These are phyloP conservation scores for Athelia psychrophila DNA, from an alignment of 1,284 basidiomycete genomes.

Conservation along the genomic window DNA sequence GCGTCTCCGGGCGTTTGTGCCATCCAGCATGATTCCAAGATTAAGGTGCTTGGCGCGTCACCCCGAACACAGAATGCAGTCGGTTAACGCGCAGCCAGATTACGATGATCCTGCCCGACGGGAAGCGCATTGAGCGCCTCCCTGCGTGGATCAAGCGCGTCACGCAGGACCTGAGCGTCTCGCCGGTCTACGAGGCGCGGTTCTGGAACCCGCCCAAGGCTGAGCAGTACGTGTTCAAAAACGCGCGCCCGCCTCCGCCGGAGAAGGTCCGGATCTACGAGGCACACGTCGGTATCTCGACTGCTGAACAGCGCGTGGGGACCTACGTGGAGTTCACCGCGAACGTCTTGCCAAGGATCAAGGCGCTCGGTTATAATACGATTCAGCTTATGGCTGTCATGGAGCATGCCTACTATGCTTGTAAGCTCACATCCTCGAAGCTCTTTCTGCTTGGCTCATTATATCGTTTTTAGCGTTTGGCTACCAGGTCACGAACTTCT, in stretches of 20 bases:
- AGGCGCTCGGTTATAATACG: slow-evolving; percentile 90
- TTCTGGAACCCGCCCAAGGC: slow-evolving; percentile 92
- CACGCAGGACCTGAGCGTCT: slow-evolving; percentile 89
- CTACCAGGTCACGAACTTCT: slow-evolving; percentile 97
- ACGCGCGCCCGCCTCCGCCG: slow-evolving; percentile 69
- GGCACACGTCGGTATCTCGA: slow-evolving; percentile 97
- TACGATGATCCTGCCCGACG: slow-evolving; percentile 78
- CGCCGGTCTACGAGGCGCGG: slow-evolving; percentile 93
- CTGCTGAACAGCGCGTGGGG: slow-evolving; percentile 82
- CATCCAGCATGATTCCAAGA: slow-evolving; percentile 92
- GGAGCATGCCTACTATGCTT: slow-evolving; percentile 99
- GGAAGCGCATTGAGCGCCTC: slow-evolving; percentile 85
- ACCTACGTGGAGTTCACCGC: slow-evolving; percentile 95
- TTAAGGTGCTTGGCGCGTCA: slow-evolving; percentile 60
- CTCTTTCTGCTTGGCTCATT: neutral
- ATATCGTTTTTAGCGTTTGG: slow-evolving; percentile 75
- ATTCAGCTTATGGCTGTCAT: slow-evolving; percentile 98
- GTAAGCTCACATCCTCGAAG: slow-evolving; percentile 39
- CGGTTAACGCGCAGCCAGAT: slow-evolving; percentile 44
- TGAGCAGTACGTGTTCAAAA: slow-evolving; percentile 81
- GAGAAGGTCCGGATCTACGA: slow-evolving; percentile 88
- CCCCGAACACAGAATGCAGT: no score
- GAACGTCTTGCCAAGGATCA: slow-evolving; percentile 86
- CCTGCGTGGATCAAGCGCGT: slow-evolving; percentile 95
- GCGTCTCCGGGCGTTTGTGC: slow-evolving; percentile 67